A percentile compares a stretch with the other conserved stretches of the same genome.
Conservation (phyloP, 2,329 filamentous ascomycete genomes). For the Botryotinia globosa region DNA sequence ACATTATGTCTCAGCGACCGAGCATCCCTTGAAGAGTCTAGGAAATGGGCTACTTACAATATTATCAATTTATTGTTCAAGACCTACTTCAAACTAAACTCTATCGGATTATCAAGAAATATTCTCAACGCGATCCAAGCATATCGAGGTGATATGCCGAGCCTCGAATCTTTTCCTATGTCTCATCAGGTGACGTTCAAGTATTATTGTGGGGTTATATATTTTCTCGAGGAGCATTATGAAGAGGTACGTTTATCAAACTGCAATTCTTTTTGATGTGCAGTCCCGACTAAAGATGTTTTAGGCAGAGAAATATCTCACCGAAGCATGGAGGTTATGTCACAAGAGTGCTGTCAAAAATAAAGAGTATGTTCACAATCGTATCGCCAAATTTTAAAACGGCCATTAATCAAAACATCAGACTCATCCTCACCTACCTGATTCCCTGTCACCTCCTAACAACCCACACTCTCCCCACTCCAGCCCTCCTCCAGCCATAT, state of each 20-base stretch:
- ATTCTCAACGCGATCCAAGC: constrained; percentile 81
- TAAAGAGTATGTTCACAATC: constrained; percentile 57
- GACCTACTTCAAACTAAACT: constrained; percentile 95
- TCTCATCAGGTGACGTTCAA: constrained; percentile 93
- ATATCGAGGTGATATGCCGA: constrained; percentile 75
- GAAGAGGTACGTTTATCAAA: constrained; percentile 54
- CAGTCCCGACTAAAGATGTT: constrained; percentile 5
- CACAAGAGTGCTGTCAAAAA: constrained; percentile 71
- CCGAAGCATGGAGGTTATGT: constrained; percentile 78
- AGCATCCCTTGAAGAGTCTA: constrained; percentile 78
- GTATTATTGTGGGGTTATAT: constrained; percentile 92
- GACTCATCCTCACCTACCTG: constrained; percentile 88
- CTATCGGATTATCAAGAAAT: constrained; percentile 83
- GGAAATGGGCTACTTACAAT: constrained; percentile 98
- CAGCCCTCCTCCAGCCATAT: constrained; percentile 67
- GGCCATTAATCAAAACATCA: constrained; percentile 40
- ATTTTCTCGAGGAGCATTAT: constrained; percentile 94
- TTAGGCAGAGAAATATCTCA: constrained; percentile 78
- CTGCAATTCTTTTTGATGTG: neutral
- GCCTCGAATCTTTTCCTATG: constrained; percentile 75
- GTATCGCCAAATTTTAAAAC: neutral
- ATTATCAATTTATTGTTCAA: constrained; percentile 95
- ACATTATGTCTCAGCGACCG: constrained; percentile 85
- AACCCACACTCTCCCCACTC: constrained; percentile 76
- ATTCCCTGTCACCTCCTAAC: constrained; percentile 92